A percentile compares a stretch with the other conserved stretches of the same genome.
phyloP scores from a whole-genome alignment of 768 basidiomycete species.

The Rhodotorula graminis region DNA sequence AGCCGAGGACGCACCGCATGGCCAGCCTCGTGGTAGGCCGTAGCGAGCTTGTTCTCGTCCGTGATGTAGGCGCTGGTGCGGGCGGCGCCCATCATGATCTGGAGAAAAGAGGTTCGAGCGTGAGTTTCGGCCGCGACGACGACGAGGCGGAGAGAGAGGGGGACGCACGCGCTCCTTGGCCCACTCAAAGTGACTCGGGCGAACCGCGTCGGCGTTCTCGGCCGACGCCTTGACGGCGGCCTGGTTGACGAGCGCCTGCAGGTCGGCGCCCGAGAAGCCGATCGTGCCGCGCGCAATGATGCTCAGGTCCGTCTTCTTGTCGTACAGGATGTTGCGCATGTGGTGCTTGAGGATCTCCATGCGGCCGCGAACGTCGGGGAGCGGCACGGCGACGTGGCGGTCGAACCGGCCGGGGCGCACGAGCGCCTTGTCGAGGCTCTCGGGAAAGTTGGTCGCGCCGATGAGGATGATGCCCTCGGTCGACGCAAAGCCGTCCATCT shows the following conservation, averaged over 20 bases:
- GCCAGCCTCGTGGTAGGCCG: slow-evolving; percentile 83
- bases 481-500: slow-evolving; percentile 94
- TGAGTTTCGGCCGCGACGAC: neutral
- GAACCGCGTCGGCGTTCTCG: slow-evolving; percentile 68
- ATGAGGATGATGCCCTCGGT: slow-evolving; percentile 88
- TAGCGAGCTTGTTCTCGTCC: slow-evolving; percentile 74
- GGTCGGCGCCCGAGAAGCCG: slow-evolving; percentile 93
- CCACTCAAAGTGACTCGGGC: slow-evolving; percentile 88
- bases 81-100: slow-evolving; percentile 95
- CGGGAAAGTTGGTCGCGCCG: slow-evolving; percentile 88
- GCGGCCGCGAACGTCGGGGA: slow-evolving; percentile 88
- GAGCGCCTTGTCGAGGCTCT: slow-evolving; percentile 88
- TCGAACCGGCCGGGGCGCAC: slow-evolving; percentile 96
- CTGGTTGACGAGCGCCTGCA: slow-evolving; percentile 94
- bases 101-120: neutral
- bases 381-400: slow-evolving; percentile 80
- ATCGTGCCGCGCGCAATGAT: slow-evolving; percentile 88
- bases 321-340: slow-evolving; percentile 69
- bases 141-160: neutral
- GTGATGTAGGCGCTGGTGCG: slow-evolving; percentile 83
- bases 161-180: slow-evolving; percentile 62
- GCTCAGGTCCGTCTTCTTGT: slow-evolving; percentile 72
- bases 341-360: slow-evolving; percentile 90
- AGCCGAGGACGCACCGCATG: slow-evolving; percentile 27
- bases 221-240: slow-evolving; percentile 93